Base-by-base conservation (phyloP, 169 alveolate species). In the Besnoitia besnoiti region DNA sequence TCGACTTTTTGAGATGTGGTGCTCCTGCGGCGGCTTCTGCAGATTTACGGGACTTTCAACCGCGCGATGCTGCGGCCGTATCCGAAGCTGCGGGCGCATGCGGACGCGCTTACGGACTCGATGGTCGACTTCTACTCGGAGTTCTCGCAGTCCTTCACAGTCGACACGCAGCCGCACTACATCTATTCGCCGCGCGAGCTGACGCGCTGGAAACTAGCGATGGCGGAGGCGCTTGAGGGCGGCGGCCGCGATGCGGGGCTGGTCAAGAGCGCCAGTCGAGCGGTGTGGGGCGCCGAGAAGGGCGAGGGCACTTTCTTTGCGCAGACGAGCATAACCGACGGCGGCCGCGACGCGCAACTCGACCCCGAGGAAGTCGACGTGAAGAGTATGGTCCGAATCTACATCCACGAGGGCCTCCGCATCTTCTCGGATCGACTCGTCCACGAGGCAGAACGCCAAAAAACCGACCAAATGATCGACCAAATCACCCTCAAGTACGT, bases 141-240 rank as follows among this genome's bases (percentile, higher is more conserved):
- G 40, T 98, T 98, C 84, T 98, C 98, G 49, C 94, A 95, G 82
- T 98, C 98, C 59, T 98, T 98, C 95, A 98, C 99, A 5, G 98
- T 99, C 16, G 99, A 98, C 95, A 96, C 61, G 92, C 99, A 98
- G 94, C 99, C 99, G 42, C 99, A 99, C 96, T 99, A 99, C 95
- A 97, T 98, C 84, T 99, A 98, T 95, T 98, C 99, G 35, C 99
- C 99, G 2, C 96, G 99, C 91, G 99, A 99, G 91, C 97, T 99
- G 85, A 98, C 99, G 8, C 96, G 99, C 92, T 99, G 99, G 99
- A 98, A 91, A 77, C 91, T 91, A 46, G 94, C 94, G 42, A 80
- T 91, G 73, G 90, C 94, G 44, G 94, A 91, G 91, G 94, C 94
- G 39, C 76, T 91, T 19, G 91, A 80, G 39, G 55, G 87, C 49